Percentiles rank a stretch among this genome's conserved stretches.
These are phyloP conservation scores for Waltiozyma sp. DNA, from an alignment of 1,139 yeast species.

Conservation along the genomic window DNA sequence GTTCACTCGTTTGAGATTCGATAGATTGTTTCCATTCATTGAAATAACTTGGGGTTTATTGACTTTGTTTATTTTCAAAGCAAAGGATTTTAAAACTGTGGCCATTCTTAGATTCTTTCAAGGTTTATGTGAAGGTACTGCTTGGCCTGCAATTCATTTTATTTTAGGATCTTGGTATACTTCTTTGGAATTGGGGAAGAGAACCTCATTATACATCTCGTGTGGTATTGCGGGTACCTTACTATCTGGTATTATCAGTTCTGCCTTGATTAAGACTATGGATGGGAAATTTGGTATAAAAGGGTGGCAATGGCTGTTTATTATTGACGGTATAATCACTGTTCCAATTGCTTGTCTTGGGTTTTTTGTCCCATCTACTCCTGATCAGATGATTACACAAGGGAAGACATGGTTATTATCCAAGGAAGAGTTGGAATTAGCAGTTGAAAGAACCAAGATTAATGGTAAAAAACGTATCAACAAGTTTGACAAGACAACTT, in stretches of 20 bases:
- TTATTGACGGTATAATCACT: constrained; percentile 49
- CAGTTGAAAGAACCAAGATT: constrained; percentile 7
- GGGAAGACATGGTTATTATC: constrained; percentile 5
- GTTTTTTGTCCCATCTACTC: constrained; percentile 34
- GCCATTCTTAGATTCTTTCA: constrained; percentile 33
- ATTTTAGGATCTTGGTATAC: constrained; percentile 49
- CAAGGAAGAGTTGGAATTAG: no score
- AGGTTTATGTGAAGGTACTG: constrained; percentile 43
- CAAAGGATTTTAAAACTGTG: constrained; percentile 16
- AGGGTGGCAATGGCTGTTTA: constrained; percentile 65
- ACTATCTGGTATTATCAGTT: constrained; percentile 48
- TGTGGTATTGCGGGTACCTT: constrained; percentile 47
- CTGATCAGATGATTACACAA: constrained; percentile 26
- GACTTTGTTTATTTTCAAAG: constrained; percentile 31
- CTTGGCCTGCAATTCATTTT: constrained; percentile 29
- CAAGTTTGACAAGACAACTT: constrained; percentile 3
- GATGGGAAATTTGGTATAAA: constrained; percentile 35
- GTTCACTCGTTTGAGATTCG: constrained; percentile 21
- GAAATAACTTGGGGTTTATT: constrained; percentile 38
- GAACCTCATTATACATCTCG: constrained; percentile 46
- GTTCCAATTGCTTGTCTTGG: constrained; percentile 34
- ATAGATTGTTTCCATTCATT: constrained; percentile 17
- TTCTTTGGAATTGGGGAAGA: constrained; percentile 40
- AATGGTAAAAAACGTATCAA: constrained; percentile 9
- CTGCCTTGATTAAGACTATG: constrained; percentile 38